Conservation (phyloP, 345 rosid species). For the Cardamine chenopodiifolia region DNA sequence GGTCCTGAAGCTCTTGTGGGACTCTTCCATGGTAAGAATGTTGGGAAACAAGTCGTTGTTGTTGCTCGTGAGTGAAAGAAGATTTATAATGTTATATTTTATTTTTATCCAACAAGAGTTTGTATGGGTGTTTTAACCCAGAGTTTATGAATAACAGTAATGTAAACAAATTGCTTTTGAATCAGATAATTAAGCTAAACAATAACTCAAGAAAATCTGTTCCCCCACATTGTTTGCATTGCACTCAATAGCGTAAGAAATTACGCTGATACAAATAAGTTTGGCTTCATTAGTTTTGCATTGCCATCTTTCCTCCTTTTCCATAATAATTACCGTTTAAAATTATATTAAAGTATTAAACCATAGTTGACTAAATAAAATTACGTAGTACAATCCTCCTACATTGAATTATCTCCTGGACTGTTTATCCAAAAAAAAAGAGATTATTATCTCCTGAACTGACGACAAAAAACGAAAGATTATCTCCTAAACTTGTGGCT, state of each 20-base stretch:
- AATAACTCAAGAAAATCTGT: background rate
- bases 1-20: conserved; percentile 58
- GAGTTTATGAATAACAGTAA: background rate
- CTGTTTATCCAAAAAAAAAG: background rate
- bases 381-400: background rate
- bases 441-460: background rate
- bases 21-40: conserved; percentile 57
- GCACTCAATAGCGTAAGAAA: conserved; percentile 10
- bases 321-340: background rate
- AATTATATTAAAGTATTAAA: background rate
- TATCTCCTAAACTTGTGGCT: conserved; percentile 6
- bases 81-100: background rate
- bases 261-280: conserved; percentile 4
- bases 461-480: background rate
- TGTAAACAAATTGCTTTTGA: background rate
- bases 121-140: background rate
- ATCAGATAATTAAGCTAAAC: background rate
- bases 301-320: background rate
- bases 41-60: conserved; percentile 59
- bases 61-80: conserved; percentile 33
- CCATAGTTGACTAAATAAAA: background rate
- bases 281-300: conserved; percentile 18
- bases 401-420: background rate
- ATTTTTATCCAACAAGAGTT: background rate
- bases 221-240: conserved; percentile 11